Evolutionary conservation across 139 green algal species (phyloP).

Genomic region (Ettlia oleoabundans): DNA sequence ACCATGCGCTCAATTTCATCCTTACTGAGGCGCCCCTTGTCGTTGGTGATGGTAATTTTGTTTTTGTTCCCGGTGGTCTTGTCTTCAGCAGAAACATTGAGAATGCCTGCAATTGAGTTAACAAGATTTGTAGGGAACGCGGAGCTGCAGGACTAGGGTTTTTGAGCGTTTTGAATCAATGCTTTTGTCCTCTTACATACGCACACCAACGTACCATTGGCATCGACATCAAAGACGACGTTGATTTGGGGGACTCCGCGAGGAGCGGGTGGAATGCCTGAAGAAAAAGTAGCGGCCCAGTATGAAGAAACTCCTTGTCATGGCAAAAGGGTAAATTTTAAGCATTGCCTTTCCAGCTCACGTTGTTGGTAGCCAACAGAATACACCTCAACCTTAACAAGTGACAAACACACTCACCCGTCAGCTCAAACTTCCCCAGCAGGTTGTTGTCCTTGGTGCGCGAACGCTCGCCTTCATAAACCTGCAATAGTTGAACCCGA

Average conservation of each 20-base stretch:
- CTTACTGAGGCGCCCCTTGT: constrained; percentile 62
- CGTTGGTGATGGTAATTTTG: background rate
- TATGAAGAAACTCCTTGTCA: too few species aligned
- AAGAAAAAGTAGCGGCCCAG: too few species aligned
- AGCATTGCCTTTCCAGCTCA: too few species aligned
- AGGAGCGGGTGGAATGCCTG: constrained; percentile 95
- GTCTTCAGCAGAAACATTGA: background rate
- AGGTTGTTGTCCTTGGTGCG: constrained; percentile 97
- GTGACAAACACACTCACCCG: background rate
- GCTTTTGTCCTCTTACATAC: background rate
- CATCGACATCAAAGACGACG: constrained; percentile 97
- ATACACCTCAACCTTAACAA: too few species aligned
- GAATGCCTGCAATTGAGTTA: background rate
- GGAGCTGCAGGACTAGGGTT: too few species aligned
- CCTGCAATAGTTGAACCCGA: constrained; percentile 68
- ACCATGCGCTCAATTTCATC: constrained; percentile 99
- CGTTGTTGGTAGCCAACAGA: too few species aligned
- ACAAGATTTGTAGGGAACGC: background rate
- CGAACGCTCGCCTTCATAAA: constrained; percentile 82
- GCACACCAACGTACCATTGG: constrained; percentile 71
- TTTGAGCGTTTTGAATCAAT: too few species aligned
- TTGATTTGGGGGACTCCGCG: constrained; percentile 97
- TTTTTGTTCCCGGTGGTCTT: background rate
- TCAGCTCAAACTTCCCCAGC: constrained; percentile 19
- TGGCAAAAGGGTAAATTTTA: too few species aligned